Percentiles rank a stretch among this genome's conserved stretches.
Conservation (phyloP, 2,329 filamentous ascomycete genomes). For the Trichophyton mentagrophytes region DNA sequence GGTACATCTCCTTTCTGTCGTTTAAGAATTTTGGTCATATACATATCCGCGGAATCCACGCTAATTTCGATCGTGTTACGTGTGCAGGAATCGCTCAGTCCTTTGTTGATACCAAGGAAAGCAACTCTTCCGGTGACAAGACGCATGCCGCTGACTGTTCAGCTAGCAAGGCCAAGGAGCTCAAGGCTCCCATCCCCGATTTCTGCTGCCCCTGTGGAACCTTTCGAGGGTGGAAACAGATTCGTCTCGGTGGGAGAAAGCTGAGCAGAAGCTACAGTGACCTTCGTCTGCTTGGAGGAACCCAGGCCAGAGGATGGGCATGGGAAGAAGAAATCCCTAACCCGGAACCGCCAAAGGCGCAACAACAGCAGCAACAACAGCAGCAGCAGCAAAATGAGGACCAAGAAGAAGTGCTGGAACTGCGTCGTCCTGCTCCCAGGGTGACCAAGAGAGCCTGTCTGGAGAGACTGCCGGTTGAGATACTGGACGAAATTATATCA, state of each 20-base stretch:
- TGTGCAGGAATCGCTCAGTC: conserved; percentile 31
- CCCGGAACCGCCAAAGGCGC: conserved; percentile 14
- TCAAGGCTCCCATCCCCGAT: conserved; percentile 21
- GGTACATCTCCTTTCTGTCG: conserved; percentile 15
- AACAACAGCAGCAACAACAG: conserved; percentile 11
- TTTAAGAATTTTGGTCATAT: not conserved
- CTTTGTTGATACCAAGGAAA: conserved; percentile 30
- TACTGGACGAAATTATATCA: conserved; percentile 62
- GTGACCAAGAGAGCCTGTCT: conserved; percentile 38
- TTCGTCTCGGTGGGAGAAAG: conserved; percentile 31
- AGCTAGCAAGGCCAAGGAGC: conserved; percentile 21
- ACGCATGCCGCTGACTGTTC: conserved; percentile 15
- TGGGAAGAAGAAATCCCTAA: conserved; percentile 24
- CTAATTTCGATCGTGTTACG: not conserved
- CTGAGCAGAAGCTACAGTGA: conserved; percentile 35
- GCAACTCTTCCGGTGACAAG: conserved; percentile 16
- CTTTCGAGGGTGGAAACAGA: conserved; percentile 35
- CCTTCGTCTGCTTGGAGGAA: conserved; percentile 24
- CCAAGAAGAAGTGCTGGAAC: no score
- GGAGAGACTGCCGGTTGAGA: conserved; percentile 56
- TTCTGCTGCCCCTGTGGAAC: conserved; percentile 37
- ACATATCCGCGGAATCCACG: not conserved
- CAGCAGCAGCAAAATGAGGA: conserved; percentile 12
- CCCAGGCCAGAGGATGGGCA: conserved; percentile 30
- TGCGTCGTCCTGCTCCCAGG: conserved; percentile 12